phyloP scores from a whole-genome alignment of 306 rosid species.

The Astragalus glycyphyllos region DNA sequence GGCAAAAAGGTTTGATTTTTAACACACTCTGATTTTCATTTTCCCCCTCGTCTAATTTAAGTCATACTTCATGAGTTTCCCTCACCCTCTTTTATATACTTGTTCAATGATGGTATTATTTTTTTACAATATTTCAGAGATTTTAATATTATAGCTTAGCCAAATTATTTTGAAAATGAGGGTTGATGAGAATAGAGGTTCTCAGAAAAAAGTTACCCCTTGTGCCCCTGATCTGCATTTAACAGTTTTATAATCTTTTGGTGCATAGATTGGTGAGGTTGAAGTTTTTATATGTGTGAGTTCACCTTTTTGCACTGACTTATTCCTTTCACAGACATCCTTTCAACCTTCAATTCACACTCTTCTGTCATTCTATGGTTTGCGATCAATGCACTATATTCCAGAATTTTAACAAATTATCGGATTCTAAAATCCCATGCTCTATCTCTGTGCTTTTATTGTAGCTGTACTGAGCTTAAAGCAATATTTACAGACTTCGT shows the following conservation, averaged over 20 bases:
- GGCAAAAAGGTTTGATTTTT: slow-evolving; percentile 64
- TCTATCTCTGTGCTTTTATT: not conserved
- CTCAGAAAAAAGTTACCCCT: not conserved
- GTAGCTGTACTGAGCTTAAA: slow-evolving; percentile 26
- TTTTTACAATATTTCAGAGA: slow-evolving; percentile 29
- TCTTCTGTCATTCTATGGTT: not conserved
- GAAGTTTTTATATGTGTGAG: slow-evolving; percentile 11
- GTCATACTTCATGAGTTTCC: not conserved
- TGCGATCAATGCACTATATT: not conserved
- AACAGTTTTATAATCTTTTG: not conserved
- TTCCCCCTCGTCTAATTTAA: not conserved
- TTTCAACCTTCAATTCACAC: slow-evolving; percentile 1
- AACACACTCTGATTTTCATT: slow-evolving; percentile 9
- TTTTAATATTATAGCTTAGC: not conserved
- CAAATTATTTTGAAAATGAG: not conserved
- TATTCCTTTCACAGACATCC: slow-evolving; percentile 18
- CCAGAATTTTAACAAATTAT: not conserved
- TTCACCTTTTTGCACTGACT: slow-evolving; percentile 14
- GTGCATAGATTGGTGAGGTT: slow-evolving; percentile 11
- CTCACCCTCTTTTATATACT: not conserved
- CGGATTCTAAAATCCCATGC: slow-evolving; percentile 13
- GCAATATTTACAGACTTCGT: not conserved
- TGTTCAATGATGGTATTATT: slow-evolving; percentile 16
- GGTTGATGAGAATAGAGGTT: slow-evolving; percentile 8
- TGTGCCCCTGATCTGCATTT: slow-evolving; percentile 9